Evolutionary conservation across 225 moss, liverwort and hornwort species (phyloP), one percentile per base, ranked within the genome.

Genomic region (Pleurozium schreberi): DNA sequence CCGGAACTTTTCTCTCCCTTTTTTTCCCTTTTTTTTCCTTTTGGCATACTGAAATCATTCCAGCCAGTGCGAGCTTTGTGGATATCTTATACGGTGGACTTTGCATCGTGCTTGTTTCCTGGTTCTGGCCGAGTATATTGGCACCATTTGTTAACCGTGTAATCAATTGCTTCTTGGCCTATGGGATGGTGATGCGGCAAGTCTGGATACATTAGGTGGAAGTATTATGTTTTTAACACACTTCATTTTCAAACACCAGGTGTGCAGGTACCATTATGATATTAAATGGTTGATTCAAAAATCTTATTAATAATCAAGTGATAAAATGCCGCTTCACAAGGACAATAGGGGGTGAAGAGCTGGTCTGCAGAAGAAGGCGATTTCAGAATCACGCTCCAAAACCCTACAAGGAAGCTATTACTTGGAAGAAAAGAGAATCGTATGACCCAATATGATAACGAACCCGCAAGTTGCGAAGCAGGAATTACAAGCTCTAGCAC

Each of bases 1-100:
- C 23, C 18, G 20, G 20, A 58, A 22, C 59, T 59, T 22, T 2
- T 59, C 28, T 45, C 2, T 3, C 0, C 2, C 7, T 0, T 7
- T 6, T 10, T 33, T 30, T 63, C n/a, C 5, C 14, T 3, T 11
- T 17, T 34, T 50, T 75, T 50, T 21, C 8, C 13, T 21, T 50
- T 21, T 5, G 13, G 12, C 13, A 2, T 1, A 14, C 14, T 75
- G 22, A 52, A 34, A 36, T 76, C 14, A 53, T 52, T 50, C 14
- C 52, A 22, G 14, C 14, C 52, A 22, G 14, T 23, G 52, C 9
- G 76, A 76, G 36, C 53, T 53, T 52, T 50, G 75, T 33, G 50
- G 75, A 31, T 75, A 12, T 9, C 14, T 22, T 36, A 8, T 52
- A 36, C n/a, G n/a, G n/a, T n/a, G n/a, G n/a, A n/a, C 36, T 53